Evolutionary conservation across 1,284 basidiomycete species (phyloP).

Genomic region (Apiotrichum gracile): DNA sequence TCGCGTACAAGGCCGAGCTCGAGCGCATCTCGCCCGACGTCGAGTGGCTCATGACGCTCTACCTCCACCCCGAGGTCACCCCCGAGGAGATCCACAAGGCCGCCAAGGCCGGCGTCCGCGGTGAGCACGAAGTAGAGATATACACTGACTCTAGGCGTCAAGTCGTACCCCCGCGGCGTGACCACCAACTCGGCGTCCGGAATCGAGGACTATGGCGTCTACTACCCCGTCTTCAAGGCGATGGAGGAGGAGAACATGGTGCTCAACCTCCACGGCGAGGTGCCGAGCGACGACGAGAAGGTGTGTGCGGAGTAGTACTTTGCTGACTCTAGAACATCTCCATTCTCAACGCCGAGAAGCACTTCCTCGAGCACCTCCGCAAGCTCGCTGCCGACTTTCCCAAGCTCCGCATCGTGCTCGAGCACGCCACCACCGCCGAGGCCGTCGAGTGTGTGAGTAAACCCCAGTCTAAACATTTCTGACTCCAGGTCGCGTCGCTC

Average conservation of each 20-base stretch:
- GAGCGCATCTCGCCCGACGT: conserved; percentile 69
- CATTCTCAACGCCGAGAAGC: conserved; percentile 87
- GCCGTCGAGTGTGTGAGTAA: conserved; percentile 70
- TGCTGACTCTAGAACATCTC: conserved; percentile 65
- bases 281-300: conserved; percentile 77
- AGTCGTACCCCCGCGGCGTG: conserved; percentile 94
- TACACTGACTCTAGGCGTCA: conserved; percentile 61
- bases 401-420: conserved; percentile 89
- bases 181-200: conserved; percentile 97
- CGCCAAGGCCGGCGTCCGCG: conserved; percentile 71
- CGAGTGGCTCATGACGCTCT: conserved; percentile 92
- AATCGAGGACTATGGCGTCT: conserved; percentile 91
- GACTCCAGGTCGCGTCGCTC: conserved; percentile 59
- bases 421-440: conserved; percentile 95
- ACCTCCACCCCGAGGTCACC: conserved; percentile 84
- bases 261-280: conserved; percentile 94
- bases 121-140: conserved; percentile 44
- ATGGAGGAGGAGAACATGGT: conserved; percentile 94
- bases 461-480: background rate
- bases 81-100: conserved; percentile 88
- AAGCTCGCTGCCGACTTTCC: conserved; percentile 82
- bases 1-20: conserved; percentile 72
- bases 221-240: conserved; percentile 88
- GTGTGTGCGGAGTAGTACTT: conserved; percentile 50
- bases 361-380: conserved; percentile 81